Percentiles rank a stretch among this genome's conserved stretches.
These are phyloP conservation scores for Trichoderma aggressivum DNA, from an alignment of 2,329 filamentous ascomycete species.

Conservation along the genomic window DNA sequence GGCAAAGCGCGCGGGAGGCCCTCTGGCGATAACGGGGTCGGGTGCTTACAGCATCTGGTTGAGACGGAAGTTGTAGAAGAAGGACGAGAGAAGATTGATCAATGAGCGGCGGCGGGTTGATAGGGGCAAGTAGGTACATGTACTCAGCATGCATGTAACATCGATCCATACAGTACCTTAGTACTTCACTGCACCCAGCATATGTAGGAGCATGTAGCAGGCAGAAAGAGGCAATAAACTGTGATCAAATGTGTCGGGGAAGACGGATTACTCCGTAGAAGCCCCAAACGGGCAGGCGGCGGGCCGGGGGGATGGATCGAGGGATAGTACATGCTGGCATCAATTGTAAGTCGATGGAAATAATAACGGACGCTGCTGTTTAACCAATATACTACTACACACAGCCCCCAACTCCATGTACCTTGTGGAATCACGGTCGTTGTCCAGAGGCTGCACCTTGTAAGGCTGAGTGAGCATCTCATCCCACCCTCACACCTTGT, in stretches of 20 bases:
- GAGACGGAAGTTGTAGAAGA: not conserved
- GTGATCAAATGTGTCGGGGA: not conserved
- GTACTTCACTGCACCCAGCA: not conserved
- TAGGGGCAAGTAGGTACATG: not conserved
- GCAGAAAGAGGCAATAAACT: not conserved
- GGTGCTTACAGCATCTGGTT: not conserved
- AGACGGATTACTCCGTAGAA: not conserved
- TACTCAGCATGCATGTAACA: not conserved
- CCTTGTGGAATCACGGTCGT: not conserved
- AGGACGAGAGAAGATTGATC: not conserved
- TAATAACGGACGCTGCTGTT: not conserved
- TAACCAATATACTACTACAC: not conserved
- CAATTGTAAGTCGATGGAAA: not conserved
- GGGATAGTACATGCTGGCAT: too few species aligned
- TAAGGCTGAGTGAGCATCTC: not conserved
- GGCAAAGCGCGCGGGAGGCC: not conserved
- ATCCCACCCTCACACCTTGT: not conserved
- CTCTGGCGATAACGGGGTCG: not conserved
- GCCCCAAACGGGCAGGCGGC: conserved; percentile 1
- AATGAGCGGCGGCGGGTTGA: too few species aligned
- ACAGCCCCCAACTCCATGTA: not conserved
- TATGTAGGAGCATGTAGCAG: too few species aligned
- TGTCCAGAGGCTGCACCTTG: not conserved
- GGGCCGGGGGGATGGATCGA: not conserved
- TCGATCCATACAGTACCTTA: too few species aligned